These are phyloP conservation scores for Priceomyces melissophilus DNA, from an alignment of 805 yeast species.

Conservation along the genomic window DNA sequence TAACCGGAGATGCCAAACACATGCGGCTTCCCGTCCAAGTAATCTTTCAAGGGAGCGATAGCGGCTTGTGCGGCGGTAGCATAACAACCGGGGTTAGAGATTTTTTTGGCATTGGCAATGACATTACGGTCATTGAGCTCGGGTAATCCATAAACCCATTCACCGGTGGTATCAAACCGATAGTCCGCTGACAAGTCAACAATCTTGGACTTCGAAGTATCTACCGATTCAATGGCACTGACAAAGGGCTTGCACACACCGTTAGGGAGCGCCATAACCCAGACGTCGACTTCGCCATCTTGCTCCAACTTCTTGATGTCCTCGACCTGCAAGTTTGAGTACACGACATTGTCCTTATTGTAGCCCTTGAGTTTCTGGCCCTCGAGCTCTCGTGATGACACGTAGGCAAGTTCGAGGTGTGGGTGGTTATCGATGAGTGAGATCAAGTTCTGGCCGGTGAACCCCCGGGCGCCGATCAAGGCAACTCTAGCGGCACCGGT, in stretches of 20 bases:
- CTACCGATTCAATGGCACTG: slow-evolving; percentile 68
- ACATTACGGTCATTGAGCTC: slow-evolving; percentile 71
- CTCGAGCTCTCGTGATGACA: slow-evolving; percentile 89
- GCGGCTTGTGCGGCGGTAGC: slow-evolving; percentile 96
- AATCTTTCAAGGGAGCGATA: slow-evolving; percentile 77
- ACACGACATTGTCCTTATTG: slow-evolving; percentile 72
- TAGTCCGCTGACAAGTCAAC: slow-evolving; percentile 94
- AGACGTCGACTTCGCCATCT: slow-evolving; percentile 77
- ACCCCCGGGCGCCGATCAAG: slow-evolving; percentile 97
- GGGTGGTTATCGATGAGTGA: slow-evolving; percentile 86
- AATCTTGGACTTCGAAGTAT: slow-evolving; percentile 69
- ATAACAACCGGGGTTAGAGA: slow-evolving; percentile 97
- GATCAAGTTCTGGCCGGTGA: slow-evolving; percentile 91
- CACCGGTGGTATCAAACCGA: slow-evolving; percentile 83
- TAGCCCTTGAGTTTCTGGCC: slow-evolving; percentile 89
- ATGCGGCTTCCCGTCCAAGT: slow-evolving; percentile 69
- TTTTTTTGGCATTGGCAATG: slow-evolving; percentile 70
- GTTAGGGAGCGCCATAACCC: slow-evolving; percentile 99
- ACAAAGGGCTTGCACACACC: slow-evolving; percentile 92
- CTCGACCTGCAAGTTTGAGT: slow-evolving; percentile 83
- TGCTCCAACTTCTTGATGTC: slow-evolving; percentile 78
- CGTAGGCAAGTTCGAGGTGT: slow-evolving; percentile 81
- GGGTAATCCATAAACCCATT: slow-evolving; percentile 95
- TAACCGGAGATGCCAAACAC: slow-evolving; percentile 96
- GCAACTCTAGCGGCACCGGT: slow-evolving; percentile 71